Percentiles rank a stretch among this genome's conserved stretches.
phyloP scores from a whole-genome alignment of 2,329 filamentous ascomycete species.

The Sclerotinia nivalis region DNA sequence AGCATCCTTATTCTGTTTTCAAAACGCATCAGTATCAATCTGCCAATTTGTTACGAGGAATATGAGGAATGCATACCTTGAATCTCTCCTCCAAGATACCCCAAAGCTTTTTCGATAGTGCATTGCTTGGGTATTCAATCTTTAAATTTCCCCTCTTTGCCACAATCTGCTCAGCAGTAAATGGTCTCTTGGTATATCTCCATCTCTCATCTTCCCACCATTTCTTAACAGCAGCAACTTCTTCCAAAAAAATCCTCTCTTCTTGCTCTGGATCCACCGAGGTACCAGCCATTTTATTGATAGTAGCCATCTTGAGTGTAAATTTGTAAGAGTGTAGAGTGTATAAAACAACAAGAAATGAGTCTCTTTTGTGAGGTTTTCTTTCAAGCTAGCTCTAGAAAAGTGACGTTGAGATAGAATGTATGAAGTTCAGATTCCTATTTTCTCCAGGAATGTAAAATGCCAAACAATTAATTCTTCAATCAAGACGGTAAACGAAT shows the following conservation, averaged over 20 bases:
- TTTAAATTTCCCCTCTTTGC: slow-evolving; percentile 89
- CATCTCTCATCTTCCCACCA: slow-evolving; percentile 95
- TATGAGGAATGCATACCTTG: slow-evolving; percentile 54
- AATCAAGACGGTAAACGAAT: background rate
- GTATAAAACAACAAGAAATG: background rate
- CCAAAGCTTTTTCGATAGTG: slow-evolving; percentile 93
- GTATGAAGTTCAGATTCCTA: background rate
- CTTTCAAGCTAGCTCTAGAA: slow-evolving; percentile 9
- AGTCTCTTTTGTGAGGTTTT: background rate
- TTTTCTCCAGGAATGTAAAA: slow-evolving; percentile 11
- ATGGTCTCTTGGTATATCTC: slow-evolving; percentile 88
- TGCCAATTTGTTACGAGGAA: background rate
- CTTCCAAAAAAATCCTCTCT: slow-evolving; percentile 60
- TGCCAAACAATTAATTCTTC: background rate
- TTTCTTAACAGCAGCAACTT: slow-evolving; percentile 84
- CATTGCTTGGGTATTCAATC: slow-evolving; percentile 89
- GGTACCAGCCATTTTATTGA: slow-evolving; percentile 58
- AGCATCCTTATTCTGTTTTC: slow-evolving; percentile 69
- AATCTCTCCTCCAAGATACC: slow-evolving; percentile 83
- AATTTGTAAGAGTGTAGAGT: slow-evolving; percentile 27
- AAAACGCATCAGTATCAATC: background rate
- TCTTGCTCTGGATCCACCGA: slow-evolving; percentile 58
- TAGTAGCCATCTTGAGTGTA: slow-evolving; percentile 18
- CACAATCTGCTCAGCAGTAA: slow-evolving; percentile 95
- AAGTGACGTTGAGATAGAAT: background rate